These are phyloP conservation scores for Cytospora chrysosperma DNA, from an alignment of 2,329 filamentous ascomycete species.

Conservation along the genomic window DNA sequence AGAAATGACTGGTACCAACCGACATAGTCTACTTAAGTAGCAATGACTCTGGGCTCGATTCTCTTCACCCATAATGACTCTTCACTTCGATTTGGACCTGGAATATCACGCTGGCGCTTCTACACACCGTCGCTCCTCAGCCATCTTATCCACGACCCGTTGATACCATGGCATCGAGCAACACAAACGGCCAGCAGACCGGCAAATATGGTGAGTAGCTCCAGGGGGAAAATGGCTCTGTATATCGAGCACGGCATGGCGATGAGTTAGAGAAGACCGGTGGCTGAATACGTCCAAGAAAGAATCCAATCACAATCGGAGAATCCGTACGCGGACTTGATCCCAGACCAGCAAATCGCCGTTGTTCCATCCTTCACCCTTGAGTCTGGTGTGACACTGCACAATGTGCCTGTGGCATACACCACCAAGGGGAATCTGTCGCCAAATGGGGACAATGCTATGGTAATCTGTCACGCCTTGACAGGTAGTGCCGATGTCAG, in stretches of 20 bases:
- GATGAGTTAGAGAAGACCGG: slow-evolving; percentile 38
- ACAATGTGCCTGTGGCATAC: slow-evolving; percentile 72
- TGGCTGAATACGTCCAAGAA: slow-evolving; percentile 67
- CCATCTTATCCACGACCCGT: background rate
- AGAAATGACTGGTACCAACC: background rate
- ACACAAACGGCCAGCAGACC: slow-evolving; percentile 11
- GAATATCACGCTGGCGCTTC: background rate
- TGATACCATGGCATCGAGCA: slow-evolving; percentile 8
- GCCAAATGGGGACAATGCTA: slow-evolving; percentile 61
- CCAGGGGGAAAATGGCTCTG: background rate
- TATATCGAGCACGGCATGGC: background rate
- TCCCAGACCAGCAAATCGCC: slow-evolving; percentile 84
- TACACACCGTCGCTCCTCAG: background rate
- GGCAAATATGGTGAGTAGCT: slow-evolving; percentile 23
- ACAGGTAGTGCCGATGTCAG: slow-evolving; percentile 82
- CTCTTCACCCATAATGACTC: background rate
- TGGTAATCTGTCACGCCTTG: slow-evolving; percentile 80
- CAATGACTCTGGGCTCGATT: background rate
- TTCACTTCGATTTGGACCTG: background rate
- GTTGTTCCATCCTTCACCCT: slow-evolving; percentile 87
- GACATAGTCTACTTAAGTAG: too few relatives aligned
- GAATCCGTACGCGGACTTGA: slow-evolving; percentile 85
- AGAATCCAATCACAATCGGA: slow-evolving; percentile 71
- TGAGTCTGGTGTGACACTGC: slow-evolving; percentile 82
- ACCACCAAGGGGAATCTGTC: slow-evolving; percentile 64